Evolutionary conservation across 2,329 filamentous ascomycete species (phyloP).

Genomic region (Niveomyces coronatus): DNA sequence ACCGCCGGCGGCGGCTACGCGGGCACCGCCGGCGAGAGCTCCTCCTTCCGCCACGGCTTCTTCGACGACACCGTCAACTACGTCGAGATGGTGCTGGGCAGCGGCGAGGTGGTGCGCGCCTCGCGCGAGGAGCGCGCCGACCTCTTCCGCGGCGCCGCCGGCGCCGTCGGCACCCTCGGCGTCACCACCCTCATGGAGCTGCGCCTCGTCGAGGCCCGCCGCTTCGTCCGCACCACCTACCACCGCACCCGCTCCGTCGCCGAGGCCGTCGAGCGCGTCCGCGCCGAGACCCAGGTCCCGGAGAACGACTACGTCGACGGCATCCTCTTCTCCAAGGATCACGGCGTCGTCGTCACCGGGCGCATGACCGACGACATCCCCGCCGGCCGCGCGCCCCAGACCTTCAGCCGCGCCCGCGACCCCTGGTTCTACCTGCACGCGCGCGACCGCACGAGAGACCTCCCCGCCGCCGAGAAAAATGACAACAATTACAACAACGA

Average conservation of each 20-base stretch:
- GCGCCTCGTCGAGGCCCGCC: slow-evolving; percentile 47
- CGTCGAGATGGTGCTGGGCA: slow-evolving; percentile 60
- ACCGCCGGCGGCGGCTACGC: slow-evolving; percentile 63
- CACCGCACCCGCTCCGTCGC: slow-evolving; percentile 38
- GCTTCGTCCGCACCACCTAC: slow-evolving; percentile 54
- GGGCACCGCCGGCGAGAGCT: slow-evolving; percentile 61
- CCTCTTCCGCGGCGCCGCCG: slow-evolving; percentile 55
- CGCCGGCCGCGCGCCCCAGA: slow-evolving; percentile 33
- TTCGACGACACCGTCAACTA: slow-evolving; percentile 55
- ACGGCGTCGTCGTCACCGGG: slow-evolving; percentile 58
- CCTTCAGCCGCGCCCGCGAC: slow-evolving; percentile 48
- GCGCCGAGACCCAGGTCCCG: slow-evolving; percentile 31
- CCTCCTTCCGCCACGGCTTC: slow-evolving; percentile 59
- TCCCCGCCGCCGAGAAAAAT: slow-evolving; percentile 13
- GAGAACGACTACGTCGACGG: slow-evolving; percentile 63
- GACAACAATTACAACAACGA: not conserved
- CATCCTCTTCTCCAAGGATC: slow-evolving; percentile 51
- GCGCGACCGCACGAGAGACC: slow-evolving; percentile 30
- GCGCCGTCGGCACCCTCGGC: slow-evolving; percentile 58
- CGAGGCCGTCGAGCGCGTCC: slow-evolving; percentile 38
- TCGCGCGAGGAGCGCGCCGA: slow-evolving; percentile 35
- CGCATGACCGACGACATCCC: slow-evolving; percentile 45
- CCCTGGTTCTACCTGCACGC: slow-evolving; percentile 73
- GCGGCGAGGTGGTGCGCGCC: slow-evolving; percentile 51
- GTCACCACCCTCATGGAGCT: slow-evolving; percentile 58